Conservation (phyloP, 2,329 filamentous ascomycete species). For the Aureobasidium pullulans region DNA sequence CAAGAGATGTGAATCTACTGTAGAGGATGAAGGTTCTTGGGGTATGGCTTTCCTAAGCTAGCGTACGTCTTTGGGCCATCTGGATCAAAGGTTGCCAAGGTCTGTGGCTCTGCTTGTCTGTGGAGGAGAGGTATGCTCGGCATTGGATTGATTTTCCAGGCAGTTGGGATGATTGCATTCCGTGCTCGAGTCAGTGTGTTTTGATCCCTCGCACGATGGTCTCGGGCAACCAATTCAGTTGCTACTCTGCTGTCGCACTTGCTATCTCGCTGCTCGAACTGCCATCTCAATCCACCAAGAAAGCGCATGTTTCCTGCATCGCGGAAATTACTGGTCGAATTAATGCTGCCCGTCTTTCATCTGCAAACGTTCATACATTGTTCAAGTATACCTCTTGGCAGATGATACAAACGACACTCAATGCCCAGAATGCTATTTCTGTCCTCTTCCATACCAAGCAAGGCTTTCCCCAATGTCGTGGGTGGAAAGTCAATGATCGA, state of each 20-base stretch:
- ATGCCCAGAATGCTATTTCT: background rate
- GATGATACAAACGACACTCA: no score
- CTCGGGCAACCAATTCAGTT: background rate
- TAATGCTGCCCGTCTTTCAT: background rate
- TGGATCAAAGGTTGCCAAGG: background rate
- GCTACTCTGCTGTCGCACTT: background rate
- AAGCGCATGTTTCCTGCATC: no score
- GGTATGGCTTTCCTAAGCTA: background rate
- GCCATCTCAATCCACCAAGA: no score
- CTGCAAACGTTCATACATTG: background rate
- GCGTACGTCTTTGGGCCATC: background rate
- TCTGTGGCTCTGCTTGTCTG: background rate
- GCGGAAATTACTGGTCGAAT: no score
- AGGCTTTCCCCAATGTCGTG: background rate
- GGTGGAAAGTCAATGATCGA: background rate
- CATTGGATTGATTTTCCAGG: background rate
- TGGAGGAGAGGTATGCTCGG: background rate
- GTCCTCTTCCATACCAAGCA: background rate
- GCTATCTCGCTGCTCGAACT: background rate
- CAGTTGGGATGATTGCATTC: background rate
- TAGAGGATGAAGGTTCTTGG: background rate
- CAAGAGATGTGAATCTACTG: background rate
- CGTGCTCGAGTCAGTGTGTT: background rate
- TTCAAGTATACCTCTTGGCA: background rate
- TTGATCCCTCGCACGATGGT: background rate